Base-by-base conservation (phyloP, 2,329 filamentous ascomycete species). In the Cryoendolithus antarcticus region DNA sequence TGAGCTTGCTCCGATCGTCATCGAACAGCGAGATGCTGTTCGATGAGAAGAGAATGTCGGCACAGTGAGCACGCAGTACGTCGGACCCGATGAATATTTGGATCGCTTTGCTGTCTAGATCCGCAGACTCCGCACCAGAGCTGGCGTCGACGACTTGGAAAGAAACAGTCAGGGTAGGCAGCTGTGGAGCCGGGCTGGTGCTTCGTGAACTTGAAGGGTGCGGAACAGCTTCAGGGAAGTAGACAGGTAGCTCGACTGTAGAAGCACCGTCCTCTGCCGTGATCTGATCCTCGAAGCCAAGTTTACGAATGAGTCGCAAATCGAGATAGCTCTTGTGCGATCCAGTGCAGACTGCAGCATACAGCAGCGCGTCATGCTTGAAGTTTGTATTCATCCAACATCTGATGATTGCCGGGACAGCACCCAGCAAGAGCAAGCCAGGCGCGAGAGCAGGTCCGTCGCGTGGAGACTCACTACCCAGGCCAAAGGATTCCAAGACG, bases 361-460 rank as follows among this genome's bases (percentile, higher is more conserved):
- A 96, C 4, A 95, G 69, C 10, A 96, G 72, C 6, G 86, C 82
- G 48, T 82, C 80, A 56, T 94, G 89, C 9, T 86, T 88, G 62
- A 93, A 96, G 53, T 85, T 80, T 29, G 80, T 82, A 19, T 84
- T 89, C 50, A 96, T 70, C 88, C 91, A 96, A 65, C 91, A 98
- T 44, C 91, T 81, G 41, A 96, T 84, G 48, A 98, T 94, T 21
- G 86, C 85, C 5, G 91, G 91, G 4, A 93, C 86, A 5, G 88
- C 82, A 9, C 89, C 86, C 10, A 95, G 69, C 38, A 93, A 74
- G 57, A 86, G 86, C 42, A 95, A 70, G 6, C 86, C 85, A 28
- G 86, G 85, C 11, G 88, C 84, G 32, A 89, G 82, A 32, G 75
- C 77, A 19, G 80, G 79, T 19, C 80, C 75, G 40, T 84, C 78